phyloP scores from a whole-genome alignment of 192 early-diverging fungal species.

The Coemansia sp. region DNA sequence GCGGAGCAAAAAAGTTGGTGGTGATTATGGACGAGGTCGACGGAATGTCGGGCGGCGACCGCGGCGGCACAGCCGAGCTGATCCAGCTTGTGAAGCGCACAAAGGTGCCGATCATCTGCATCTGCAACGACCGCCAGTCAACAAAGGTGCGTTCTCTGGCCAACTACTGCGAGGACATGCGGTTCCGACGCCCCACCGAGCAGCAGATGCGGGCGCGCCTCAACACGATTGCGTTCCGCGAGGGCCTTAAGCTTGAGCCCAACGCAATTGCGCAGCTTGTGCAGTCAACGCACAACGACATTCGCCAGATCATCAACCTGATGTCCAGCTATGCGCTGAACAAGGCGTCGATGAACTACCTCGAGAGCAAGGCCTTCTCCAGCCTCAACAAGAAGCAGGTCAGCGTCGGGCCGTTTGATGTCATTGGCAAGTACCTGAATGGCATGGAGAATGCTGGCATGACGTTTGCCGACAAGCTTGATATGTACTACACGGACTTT shows the following conservation, averaged over 20 bases:
- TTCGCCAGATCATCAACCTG: conserved; percentile 95
- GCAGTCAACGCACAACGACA: conserved; percentile 78
- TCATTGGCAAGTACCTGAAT: conserved; percentile 66
- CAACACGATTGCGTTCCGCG: conserved; percentile 73
- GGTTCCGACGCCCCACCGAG: conserved; percentile 75
- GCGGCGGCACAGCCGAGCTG: conserved; percentile 86
- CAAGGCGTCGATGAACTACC: conserved; percentile 68
- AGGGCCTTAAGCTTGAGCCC: conserved; percentile 70
- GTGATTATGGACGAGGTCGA: conserved; percentile 99
- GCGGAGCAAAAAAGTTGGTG: conserved; percentile 52
- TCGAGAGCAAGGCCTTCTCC: conserved; percentile 68
- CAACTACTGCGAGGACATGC: conserved; percentile 79
- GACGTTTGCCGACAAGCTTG: conserved; percentile 73
- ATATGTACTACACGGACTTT: conserved; percentile 91
- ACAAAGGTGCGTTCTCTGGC: conserved; percentile 83
- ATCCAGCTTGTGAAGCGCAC: conserved; percentile 90
- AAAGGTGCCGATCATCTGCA: conserved; percentile 93
- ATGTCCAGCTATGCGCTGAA: conserved; percentile 86
- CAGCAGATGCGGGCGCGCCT: conserved; percentile 74
- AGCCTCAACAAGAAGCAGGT: conserved; percentile 62
- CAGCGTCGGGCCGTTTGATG: conserved; percentile 72
- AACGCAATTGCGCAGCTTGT: conserved; percentile 85
- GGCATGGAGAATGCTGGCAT: conserved; percentile 48
- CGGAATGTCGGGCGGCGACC: conserved; percentile 97
- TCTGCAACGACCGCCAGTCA: conserved; percentile 92